Evolutionary conservation across 176 grass and related monocot species (phyloP), one percentile per base, ranked within the genome.

Genomic region (Oryza brachyantha): DNA sequence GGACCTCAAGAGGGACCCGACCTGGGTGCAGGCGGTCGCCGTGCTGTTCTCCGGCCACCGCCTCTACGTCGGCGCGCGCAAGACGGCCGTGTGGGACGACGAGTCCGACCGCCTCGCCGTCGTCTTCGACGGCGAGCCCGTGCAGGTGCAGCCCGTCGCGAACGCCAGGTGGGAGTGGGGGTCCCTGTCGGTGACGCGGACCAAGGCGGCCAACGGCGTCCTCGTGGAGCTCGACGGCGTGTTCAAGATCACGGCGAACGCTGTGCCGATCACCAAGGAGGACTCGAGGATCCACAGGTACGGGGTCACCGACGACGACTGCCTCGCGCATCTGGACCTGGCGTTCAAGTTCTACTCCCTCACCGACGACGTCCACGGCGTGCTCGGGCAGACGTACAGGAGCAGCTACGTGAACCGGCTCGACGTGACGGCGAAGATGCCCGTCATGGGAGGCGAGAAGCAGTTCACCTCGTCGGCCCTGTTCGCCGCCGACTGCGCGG

Each of bases 311-410:
- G 31, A 31, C 0, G 83, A 14, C 0, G 77, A 86, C 77, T 75
- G 77, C 16, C n/a, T 86, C 0, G 77, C 84, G 5, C 77, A 86
- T 8, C 17, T 80, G 5, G 84, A 80, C 70, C 78, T 75, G 1
- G 50, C 77, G 12, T 80, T 80, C 76, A 86, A 66, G 61, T 75
- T 75, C 39, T 36, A 69, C 39, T 3, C 63, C 6, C 84, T 86
- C 22, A 61, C 84, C 38, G 84, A 81, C 38, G 54, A 81, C 19
- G 84, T 86, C n/a, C 84, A 86, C 31, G 84, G 77, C 22, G 84
- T 81, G 31, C 77, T 81, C 13, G 84, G 77, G 0, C 84, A 86
- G 24, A 86, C 77, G 0, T 86, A 86, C 77, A 27, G 71, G 8
- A 37, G 61, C 22, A 58, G 41, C 50, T 86, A 86, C 13, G 52